A percentile compares a stretch with the other conserved stretches of the same genome.
Evolutionary conservation across 2,329 filamentous ascomycete species (phyloP).

Genomic region (Hymenoscyphus repandus): DNA sequence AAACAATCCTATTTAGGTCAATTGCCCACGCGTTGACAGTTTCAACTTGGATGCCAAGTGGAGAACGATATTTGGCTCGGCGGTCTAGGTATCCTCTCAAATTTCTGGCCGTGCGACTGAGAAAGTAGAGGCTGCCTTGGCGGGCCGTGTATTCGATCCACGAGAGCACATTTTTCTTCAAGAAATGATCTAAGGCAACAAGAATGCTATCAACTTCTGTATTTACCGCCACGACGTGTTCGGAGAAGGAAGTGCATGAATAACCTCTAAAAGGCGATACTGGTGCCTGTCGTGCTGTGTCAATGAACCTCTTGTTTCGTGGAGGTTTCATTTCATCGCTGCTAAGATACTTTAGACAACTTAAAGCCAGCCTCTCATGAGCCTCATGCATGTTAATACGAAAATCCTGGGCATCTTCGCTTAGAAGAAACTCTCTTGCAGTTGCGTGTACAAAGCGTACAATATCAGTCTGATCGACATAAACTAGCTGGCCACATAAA

Average conservation of each 20-base stretch:
- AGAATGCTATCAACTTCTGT: constrained; percentile 19
- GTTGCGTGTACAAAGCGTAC: neutral
- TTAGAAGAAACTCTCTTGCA: neutral
- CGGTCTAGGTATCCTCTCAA: constrained; percentile 21
- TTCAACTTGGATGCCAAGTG: constrained; percentile 20
- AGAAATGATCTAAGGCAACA: constrained; percentile 20
- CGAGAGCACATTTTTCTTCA: constrained; percentile 22
- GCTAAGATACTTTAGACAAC: constrained; percentile 24
- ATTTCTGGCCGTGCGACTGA: constrained; percentile 15
- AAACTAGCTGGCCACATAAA: neutral
- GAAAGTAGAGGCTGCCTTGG: neutral
- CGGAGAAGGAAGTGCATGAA: constrained; percentile 24
- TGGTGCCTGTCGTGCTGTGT: neutral
- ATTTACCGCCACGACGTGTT: constrained; percentile 20
- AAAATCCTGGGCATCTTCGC: too few species aligned
- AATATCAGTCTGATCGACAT: neutral
- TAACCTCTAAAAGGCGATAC: constrained; percentile 18
- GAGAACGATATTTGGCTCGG: constrained; percentile 16
- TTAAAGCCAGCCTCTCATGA: constrained; percentile 25
- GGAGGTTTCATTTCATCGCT: constrained; percentile 15
- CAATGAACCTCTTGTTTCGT: neutral
- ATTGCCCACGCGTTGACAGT: constrained; percentile 27
- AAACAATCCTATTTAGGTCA: constrained; percentile 29
- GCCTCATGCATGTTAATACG: neutral
- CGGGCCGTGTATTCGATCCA: constrained; percentile 29